A percentile compares a stretch with the other conserved stretches of the same genome.
phyloP scores from a whole-genome alignment of 441 rosid genomes.

The Syzygium syzygioides region DNA sequence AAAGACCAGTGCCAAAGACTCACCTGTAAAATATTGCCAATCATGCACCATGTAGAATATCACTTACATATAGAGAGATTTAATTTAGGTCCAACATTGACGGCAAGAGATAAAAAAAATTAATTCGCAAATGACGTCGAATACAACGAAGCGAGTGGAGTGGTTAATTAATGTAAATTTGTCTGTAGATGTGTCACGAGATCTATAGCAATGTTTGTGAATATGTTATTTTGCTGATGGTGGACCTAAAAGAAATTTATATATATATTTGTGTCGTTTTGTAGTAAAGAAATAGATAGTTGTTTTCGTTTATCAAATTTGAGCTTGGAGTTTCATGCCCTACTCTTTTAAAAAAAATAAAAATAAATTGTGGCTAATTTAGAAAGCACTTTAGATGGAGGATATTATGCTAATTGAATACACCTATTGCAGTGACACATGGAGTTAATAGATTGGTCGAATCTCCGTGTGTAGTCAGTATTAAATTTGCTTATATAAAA shows the following conservation, averaged over 20 bases:
- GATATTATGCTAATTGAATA: not conserved
- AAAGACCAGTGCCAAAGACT: not conserved
- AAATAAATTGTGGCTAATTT: not conserved
- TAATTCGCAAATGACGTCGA: not conserved
- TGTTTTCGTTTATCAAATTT: not conserved
- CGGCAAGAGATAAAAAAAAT: not conserved
- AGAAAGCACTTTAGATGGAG: not conserved
- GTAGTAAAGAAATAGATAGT: not conserved
- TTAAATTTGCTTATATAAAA: not conserved
- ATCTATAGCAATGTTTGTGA: not conserved
- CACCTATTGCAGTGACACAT: not conserved
- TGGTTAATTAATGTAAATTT: not conserved
- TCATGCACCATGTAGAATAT: not conserved
- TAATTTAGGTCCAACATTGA: not conserved
- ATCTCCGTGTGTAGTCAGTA: rapidly evolving
- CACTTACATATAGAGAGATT: not conserved
- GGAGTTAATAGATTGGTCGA: not conserved
- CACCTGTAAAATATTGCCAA: not conserved
- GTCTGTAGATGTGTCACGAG: not conserved
- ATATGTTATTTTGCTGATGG: not conserved
- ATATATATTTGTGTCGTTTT: rapidly evolving
- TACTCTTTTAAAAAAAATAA: not conserved
- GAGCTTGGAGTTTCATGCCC: not conserved
- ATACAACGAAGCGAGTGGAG: rapidly evolving
- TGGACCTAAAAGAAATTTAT: not conserved